These are phyloP conservation scores for Waltiozyma sp. DNA, from an alignment of 1,139 yeast genomes.

Conservation along the genomic window DNA sequence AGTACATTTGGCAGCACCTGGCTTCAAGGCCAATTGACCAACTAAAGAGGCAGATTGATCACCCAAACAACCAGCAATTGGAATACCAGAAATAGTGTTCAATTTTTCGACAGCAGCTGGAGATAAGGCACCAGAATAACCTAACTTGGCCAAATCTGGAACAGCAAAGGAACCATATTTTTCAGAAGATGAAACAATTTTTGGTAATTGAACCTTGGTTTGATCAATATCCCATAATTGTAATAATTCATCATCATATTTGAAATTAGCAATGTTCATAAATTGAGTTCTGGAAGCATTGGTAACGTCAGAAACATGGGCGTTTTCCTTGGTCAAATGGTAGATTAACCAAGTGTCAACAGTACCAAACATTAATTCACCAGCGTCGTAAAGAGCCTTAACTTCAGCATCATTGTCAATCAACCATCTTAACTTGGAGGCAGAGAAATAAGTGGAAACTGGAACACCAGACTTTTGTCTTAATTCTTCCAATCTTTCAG, in stretches of 20 bases:
- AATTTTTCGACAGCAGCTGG: slow-evolving; percentile 30
- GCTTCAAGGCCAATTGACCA: slow-evolving; percentile 78
- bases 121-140: slow-evolving; percentile 41
- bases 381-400: slow-evolving; percentile 56
- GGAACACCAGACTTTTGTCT: slow-evolving; percentile 75
- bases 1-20: slow-evolving; percentile 91
- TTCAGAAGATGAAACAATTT: slow-evolving; percentile 72
- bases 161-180: slow-evolving; percentile 62
- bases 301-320: slow-evolving; percentile 77
- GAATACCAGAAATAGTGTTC: slow-evolving; percentile 40
- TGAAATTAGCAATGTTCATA: slow-evolving; percentile 68
- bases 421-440: slow-evolving; percentile 84
- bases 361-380: slow-evolving; percentile 84
- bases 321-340: slow-evolving; percentile 63
- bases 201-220: slow-evolving; percentile 59
- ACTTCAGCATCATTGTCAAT: slow-evolving; percentile 70
- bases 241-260: slow-evolving; percentile 69
- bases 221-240: slow-evolving; percentile 74
- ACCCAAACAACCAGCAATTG: slow-evolving; percentile 85
- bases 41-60: slow-evolving; percentile 92
- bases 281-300: slow-evolving; percentile 89
- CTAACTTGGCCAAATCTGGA: slow-evolving; percentile 43
- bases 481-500: slow-evolving; percentile 47
- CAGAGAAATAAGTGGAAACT: slow-evolving; percentile 77
- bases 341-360: slow-evolving; percentile 92